Conservation (phyloP, 2,329 filamentous ascomycete species). For the Alternaria gaisen region DNA sequence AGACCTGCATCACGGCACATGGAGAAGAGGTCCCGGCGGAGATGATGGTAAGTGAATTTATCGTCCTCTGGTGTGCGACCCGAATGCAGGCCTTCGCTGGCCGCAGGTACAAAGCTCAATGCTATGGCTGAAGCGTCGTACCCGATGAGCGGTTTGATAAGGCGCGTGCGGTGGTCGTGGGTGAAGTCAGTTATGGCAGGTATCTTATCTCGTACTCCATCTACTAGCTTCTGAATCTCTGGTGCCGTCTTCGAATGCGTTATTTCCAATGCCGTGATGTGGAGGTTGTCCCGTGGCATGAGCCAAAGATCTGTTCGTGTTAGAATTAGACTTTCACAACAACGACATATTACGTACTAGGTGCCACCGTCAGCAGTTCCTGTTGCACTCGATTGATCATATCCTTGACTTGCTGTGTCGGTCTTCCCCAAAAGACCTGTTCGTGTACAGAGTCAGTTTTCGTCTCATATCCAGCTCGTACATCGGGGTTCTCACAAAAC, state of each 20-base stretch:
- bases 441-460: neutral
- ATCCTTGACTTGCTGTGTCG: conserved; percentile 73
- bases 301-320: conserved; percentile 75
- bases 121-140: conserved; percentile 88
- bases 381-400: conserved; percentile 75
- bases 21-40: conserved; percentile 79
- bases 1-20: conserved; percentile 69
- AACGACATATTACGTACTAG: conserved; percentile 64
- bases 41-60: conserved; percentile 86
- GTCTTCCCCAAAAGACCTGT: conserved; percentile 80
- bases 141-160: conserved; percentile 83
- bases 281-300: conserved; percentile 80
- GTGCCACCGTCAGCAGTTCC: conserved; percentile 69
- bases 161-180: conserved; percentile 71
- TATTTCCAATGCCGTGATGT: conserved; percentile 86
- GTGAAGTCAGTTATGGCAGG: conserved; percentile 72
- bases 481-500: conserved; percentile 62
- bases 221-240: conserved; percentile 72
- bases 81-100: conserved; percentile 61
- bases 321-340: conserved; percentile 6
- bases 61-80: conserved; percentile 62
- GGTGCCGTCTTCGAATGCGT: conserved; percentile 77
- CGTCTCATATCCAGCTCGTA: neutral
- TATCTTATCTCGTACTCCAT: conserved; percentile 64
- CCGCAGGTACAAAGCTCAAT: conserved; percentile 84